phyloP scores from a whole-genome alignment of 495 filamentous ascomycete genomes.

The Daldinia caldariorum region DNA sequence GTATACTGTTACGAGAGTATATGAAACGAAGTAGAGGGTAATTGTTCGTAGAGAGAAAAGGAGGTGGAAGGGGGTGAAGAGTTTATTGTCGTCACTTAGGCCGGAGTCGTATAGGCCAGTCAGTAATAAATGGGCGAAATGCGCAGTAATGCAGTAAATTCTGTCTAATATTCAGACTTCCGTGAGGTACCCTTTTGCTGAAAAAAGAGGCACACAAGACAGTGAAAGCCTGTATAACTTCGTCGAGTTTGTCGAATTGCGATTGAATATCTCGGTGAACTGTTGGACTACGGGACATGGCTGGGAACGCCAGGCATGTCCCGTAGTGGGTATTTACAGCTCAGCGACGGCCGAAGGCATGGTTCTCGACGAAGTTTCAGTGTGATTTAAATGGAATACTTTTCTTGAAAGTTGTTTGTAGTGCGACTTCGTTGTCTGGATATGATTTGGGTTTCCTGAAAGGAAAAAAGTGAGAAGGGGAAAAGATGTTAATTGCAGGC shows the following conservation, averaged over 20 bases:
- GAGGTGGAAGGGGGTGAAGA: slow-evolving; percentile 18
- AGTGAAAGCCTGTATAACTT: slow-evolving; percentile 67
- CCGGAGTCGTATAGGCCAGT: slow-evolving; percentile 26
- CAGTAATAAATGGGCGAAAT: slow-evolving; percentile 34
- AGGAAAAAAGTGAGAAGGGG: slow-evolving; percentile 46
- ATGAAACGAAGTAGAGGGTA: slow-evolving; percentile 16
- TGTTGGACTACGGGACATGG: slow-evolving; percentile 76
- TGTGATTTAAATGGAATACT: slow-evolving; percentile 51
- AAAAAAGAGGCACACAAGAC: slow-evolving; percentile 50
- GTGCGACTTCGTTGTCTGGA: slow-evolving; percentile 76
- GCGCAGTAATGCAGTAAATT: slow-evolving; percentile 37
- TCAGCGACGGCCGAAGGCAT: slow-evolving; percentile 90
- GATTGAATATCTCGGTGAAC: slow-evolving; percentile 81
- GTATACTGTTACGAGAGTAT: slow-evolving; percentile 22
- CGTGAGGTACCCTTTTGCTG: slow-evolving; percentile 22
- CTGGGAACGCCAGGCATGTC: slow-evolving; percentile 58
- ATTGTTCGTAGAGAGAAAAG: slow-evolving; percentile 19
- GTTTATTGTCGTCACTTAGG: slow-evolving; percentile 44
- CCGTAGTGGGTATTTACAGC: slow-evolving; percentile 93
- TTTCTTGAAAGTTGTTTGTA: slow-evolving; percentile 54
- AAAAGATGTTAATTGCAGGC: slow-evolving; percentile 49
- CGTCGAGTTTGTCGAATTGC: slow-evolving; percentile 73
- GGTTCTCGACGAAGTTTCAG: slow-evolving; percentile 81
- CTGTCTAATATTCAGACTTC: slow-evolving; percentile 45
- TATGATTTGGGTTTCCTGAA: slow-evolving; percentile 49